phyloP scores from a whole-genome alignment of 371 early-diverging fungal species.

The Choanephora cucurbitarum region DNA sequence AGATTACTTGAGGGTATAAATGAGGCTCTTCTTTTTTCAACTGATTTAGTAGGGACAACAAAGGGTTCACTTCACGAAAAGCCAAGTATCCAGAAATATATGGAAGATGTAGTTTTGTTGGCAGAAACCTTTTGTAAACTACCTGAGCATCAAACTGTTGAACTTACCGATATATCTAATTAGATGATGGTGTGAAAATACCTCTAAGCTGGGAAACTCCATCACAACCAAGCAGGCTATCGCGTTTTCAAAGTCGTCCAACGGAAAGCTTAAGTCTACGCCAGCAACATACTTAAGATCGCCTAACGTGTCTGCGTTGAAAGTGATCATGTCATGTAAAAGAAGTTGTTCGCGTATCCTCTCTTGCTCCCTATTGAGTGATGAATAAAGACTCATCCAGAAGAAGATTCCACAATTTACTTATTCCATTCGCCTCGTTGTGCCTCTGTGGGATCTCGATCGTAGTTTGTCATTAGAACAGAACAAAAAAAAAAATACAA shows the following conservation, averaged over 20 bases:
- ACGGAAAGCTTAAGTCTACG: constrained; percentile 83
- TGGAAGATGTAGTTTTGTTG: constrained; percentile 67
- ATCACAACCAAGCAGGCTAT: constrained; percentile 77
- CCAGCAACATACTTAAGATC: constrained; percentile 75
- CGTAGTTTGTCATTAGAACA: constrained; percentile 6
- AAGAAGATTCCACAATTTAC: constrained; percentile 10
- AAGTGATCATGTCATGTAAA: constrained; percentile 25
- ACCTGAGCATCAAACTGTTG: constrained; percentile 34
- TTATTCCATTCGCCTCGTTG: constrained; percentile 24
- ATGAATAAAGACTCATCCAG: not conserved
- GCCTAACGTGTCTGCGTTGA: constrained; percentile 27
- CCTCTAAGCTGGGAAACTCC: constrained; percentile 61
- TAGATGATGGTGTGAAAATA: no score
- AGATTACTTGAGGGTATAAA: constrained; percentile 70
- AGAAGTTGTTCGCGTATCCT: constrained; percentile 20
- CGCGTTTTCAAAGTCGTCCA: constrained; percentile 61
- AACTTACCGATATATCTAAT: constrained; percentile 1
- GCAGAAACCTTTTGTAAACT: constrained; percentile 51
- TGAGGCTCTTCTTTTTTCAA: constrained; percentile 54
- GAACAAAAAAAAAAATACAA: not conserved
- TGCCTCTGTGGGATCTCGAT: constrained; percentile 25
- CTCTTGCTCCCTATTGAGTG: constrained; percentile 6
- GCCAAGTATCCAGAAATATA: constrained; percentile 91
- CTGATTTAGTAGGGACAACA: constrained; percentile 54
- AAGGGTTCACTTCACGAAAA: constrained; percentile 79